phyloP scores from a whole-genome alignment of 2,329 filamentous ascomycete species.

The Rhynchosporium agropyri region DNA sequence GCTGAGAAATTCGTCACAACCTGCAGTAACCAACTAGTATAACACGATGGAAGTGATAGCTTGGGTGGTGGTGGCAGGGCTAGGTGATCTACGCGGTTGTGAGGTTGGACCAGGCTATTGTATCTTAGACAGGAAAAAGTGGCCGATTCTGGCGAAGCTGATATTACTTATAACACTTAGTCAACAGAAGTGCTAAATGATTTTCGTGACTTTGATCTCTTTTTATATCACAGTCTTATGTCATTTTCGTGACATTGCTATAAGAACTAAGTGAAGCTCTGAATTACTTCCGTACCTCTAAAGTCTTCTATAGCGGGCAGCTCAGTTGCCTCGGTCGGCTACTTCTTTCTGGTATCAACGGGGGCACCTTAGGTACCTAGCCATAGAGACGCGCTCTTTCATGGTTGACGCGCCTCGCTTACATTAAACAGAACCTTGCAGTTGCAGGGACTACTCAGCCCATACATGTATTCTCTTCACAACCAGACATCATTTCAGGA shows the following conservation, averaged over 20 bases:
- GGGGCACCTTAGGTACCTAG: background rate
- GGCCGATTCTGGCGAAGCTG: too few relatives aligned
- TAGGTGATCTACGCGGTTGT: background rate
- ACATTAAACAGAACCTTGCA: constrained; percentile 11
- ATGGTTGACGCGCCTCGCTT: constrained; percentile 11
- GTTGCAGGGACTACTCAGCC: constrained; percentile 1
- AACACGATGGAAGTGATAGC: background rate
- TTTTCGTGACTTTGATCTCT: too few relatives aligned
- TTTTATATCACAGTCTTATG: too few relatives aligned
- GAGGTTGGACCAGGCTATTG: constrained; percentile 1
- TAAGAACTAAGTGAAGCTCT: too few relatives aligned
- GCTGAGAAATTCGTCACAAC: background rate
- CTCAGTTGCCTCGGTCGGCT: too few relatives aligned
- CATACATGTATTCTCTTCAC: constrained; percentile 9
- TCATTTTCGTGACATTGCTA: too few relatives aligned
- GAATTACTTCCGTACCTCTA: too few relatives aligned
- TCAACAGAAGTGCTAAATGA: too few relatives aligned
- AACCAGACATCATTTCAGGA: background rate
- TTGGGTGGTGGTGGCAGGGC: constrained; percentile 3
- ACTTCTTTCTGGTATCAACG: too few relatives aligned
- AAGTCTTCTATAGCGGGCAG: too few relatives aligned
- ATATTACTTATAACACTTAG: too few relatives aligned
- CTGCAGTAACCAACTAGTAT: background rate
- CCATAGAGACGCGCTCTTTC: constrained; percentile 10
- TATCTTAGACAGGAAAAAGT: background rate